phyloP scores from a whole-genome alignment of 345 rosid species.

The Conringia planisiliqua region DNA sequence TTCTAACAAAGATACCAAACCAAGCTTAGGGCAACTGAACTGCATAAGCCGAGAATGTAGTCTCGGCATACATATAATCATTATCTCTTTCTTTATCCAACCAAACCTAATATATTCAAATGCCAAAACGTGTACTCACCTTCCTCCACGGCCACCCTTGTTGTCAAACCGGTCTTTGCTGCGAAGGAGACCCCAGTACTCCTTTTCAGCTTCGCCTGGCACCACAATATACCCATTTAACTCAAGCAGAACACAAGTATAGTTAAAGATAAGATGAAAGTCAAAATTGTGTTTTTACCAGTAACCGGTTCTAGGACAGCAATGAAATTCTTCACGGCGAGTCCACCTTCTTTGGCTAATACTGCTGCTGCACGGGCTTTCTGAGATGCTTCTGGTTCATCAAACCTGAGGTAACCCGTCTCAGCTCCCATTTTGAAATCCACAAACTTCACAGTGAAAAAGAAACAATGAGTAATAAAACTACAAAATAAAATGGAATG shows the following conservation, averaged over 20 bases:
- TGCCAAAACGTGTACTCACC: slow-evolving; percentile 42
- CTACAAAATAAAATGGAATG: not conserved
- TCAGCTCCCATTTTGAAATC: slow-evolving; percentile 87
- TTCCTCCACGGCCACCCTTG: slow-evolving; percentile 66
- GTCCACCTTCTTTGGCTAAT: slow-evolving; percentile 76
- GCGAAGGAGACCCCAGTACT: slow-evolving; percentile 70
- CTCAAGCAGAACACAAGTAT: not conserved
- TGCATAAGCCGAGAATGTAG: not conserved
- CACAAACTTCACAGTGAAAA: slow-evolving; percentile 47
- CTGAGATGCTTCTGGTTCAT: slow-evolving; percentile 82
- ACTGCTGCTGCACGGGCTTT: slow-evolving; percentile 97
- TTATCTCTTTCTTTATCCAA: not conserved
- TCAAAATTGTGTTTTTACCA: slow-evolving; percentile 45
- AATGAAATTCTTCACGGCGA: slow-evolving; percentile 68
- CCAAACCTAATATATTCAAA: not conserved
- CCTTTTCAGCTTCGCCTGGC: slow-evolving; percentile 80
- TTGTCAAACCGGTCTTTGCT: slow-evolving; percentile 58
- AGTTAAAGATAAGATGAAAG: not conserved
- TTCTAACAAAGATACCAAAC: no score
- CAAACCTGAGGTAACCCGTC: slow-evolving; percentile 78
- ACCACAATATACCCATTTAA: not conserved
- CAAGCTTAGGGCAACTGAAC: not conserved
- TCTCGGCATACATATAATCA: no score
- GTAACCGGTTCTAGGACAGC: slow-evolving; percentile 81
- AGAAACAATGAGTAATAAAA: not conserved